Conservation (phyloP, 1,139 yeast species). For the Lodderomyces parapsilosis region DNA sequence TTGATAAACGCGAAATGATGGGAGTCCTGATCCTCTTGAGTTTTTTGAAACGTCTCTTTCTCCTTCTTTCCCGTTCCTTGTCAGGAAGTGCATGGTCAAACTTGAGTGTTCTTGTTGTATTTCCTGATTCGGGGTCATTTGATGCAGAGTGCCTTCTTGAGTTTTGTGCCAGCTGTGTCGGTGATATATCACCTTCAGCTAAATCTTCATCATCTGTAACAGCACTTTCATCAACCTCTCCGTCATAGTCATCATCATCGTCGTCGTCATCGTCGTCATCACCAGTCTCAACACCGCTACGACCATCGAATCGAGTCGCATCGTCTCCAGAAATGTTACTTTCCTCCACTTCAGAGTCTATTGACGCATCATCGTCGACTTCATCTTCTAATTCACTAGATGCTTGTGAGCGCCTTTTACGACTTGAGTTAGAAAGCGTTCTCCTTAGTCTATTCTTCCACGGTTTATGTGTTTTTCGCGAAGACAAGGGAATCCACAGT, state of each 20-base stretch:
- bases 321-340: slow-evolving; percentile 11
- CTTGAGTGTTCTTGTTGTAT: background rate
- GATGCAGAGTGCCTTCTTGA: background rate
- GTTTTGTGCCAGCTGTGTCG: background rate
- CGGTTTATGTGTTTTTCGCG: slow-evolving; percentile 12
- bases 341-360: slow-evolving; percentile 16
- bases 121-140: background rate
- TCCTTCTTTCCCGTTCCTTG: slow-evolving; percentile 8
- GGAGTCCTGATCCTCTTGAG: slow-evolving; percentile 13
- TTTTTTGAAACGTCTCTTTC: slow-evolving; percentile 11
- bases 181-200: background rate
- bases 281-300: slow-evolving; percentile 14
- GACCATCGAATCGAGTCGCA: slow-evolving; percentile 10
- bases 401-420: slow-evolving; percentile 14
- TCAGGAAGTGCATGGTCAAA: background rate
- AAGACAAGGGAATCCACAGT: slow-evolving; percentile 1
- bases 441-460: slow-evolving; percentile 16
- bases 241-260: slow-evolving; percentile 18
- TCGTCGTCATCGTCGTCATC: slow-evolving; percentile 22
- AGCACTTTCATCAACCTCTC: background rate
- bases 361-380: slow-evolving; percentile 17
- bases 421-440: slow-evolving; percentile 21
- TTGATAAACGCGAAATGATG: background rate
- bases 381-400: slow-evolving; percentile 14
- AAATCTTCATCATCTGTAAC: background rate